Conservation (phyloP, 176 grass and related monocot species). For the Oryza nivara region DNA sequence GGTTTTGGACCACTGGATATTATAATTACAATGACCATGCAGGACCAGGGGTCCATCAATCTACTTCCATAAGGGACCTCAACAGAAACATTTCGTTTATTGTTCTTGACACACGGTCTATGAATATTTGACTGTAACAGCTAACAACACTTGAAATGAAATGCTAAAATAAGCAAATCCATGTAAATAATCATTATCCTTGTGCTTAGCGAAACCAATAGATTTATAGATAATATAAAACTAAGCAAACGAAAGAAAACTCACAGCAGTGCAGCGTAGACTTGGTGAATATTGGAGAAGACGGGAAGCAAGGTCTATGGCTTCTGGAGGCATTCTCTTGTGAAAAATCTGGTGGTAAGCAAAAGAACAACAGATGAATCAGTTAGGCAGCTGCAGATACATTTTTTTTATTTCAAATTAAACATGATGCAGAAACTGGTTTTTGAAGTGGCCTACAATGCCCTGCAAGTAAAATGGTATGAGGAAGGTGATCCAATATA, state of each 20-base stretch:
- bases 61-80: slow-evolving; percentile 22
- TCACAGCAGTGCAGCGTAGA: slow-evolving; percentile 81
- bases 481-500: slow-evolving; percentile 27
- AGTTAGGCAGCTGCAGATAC: background rate
- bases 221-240: background rate
- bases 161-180: background rate
- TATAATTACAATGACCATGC: slow-evolving; percentile 34
- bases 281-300: slow-evolving; percentile 93
- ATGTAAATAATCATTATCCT: slow-evolving; percentile 20
- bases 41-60: slow-evolving; percentile 26
- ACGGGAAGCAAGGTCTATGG: slow-evolving; percentile 86
- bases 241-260: slow-evolving; percentile 34
- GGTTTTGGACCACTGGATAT: slow-evolving; percentile 38
- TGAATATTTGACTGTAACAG: background rate
- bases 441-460: background rate
- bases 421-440: background rate
- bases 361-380: slow-evolving; percentile 6
- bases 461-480: background rate
- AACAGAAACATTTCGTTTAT: background rate
- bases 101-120: background rate
- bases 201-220: background rate
- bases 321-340: slow-evolving; percentile 95
- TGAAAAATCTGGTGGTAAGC: slow-evolving; percentile 61
- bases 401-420: slow-evolving; percentile 13
- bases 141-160: background rate